A percentile compares a stretch with the other conserved stretches of the same genome.
phyloP scores from a whole-genome alignment of 1,284 basidiomycete genomes.

The Cryptococcus deneoformans region DNA sequence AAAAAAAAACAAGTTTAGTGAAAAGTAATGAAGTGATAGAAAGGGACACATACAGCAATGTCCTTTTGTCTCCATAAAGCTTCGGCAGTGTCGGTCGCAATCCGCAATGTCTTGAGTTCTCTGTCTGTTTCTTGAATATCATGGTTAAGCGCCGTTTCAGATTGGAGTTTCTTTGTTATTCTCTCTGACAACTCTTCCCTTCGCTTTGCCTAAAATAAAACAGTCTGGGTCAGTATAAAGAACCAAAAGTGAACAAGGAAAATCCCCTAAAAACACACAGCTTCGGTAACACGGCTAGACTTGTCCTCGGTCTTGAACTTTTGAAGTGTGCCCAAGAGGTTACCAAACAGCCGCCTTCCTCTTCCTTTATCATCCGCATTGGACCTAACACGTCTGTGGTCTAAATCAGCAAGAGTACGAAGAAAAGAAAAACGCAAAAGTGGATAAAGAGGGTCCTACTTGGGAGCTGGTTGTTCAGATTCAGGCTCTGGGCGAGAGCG shows the following conservation, averaged over 20 bases:
- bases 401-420: background rate
- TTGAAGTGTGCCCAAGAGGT: conserved; percentile 47
- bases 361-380: conserved; percentile 43
- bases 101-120: conserved; percentile 36
- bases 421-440: background rate
- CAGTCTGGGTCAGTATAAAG: background rate
- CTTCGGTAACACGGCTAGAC: conserved; percentile 34
- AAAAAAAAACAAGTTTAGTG: background rate
- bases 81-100: conserved; percentile 38
- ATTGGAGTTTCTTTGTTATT: conserved; percentile 40
- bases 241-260: background rate
- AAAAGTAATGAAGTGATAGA: background rate
- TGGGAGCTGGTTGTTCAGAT: background rate
- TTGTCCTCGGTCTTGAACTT: conserved; percentile 49
- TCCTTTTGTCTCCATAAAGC: conserved; percentile 39
- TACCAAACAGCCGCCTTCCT: conserved; percentile 45
- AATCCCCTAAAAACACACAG: conserved; percentile 28
- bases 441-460: background rate
- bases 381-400: conserved; percentile 35
- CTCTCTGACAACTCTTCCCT: conserved; percentile 42
- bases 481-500: background rate
- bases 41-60: conserved; percentile 33
- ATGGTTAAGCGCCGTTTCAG: conserved; percentile 36
- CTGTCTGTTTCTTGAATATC: conserved; percentile 40
- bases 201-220: conserved; percentile 28